phyloP scores from a whole-genome alignment of 768 basidiomycete genomes.

The Rhodotorula paludigena region DNA sequence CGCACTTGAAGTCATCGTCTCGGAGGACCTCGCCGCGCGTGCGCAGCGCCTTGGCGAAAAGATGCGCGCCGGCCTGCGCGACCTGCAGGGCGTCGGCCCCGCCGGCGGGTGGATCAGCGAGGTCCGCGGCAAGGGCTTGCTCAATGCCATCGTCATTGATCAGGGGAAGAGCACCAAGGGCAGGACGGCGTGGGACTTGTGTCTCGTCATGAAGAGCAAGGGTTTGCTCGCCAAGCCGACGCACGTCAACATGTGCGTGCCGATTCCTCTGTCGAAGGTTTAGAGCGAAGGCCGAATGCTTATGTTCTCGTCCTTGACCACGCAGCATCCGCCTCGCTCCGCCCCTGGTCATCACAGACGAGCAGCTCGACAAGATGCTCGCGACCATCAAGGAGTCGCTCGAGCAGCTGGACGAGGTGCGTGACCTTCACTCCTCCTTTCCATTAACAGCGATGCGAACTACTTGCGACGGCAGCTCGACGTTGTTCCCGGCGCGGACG shows the following conservation, averaged over 20 bases:
- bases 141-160: conserved; percentile 92
- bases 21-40: conserved; percentile 77
- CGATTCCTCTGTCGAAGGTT: too few species aligned
- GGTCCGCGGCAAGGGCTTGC: conserved; percentile 78
- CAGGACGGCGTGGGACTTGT: conserved; percentile 91
- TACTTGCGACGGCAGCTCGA: conserved; percentile 9
- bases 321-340: conserved; percentile 90
- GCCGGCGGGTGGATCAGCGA: conserved; percentile 61
- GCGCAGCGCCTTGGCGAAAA: conserved; percentile 71
- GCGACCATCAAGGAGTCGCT: conserved; percentile 70
- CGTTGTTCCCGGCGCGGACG: conserved; percentile 32
- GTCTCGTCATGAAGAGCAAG: conserved; percentile 73
- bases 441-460: not conserved
- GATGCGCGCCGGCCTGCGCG: conserved; percentile 64
- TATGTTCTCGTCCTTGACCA: not conserved
- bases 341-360: conserved; percentile 87
- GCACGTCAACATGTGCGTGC: conserved; percentile 85
- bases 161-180: conserved; percentile 70
- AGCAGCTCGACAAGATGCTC: conserved; percentile 70
- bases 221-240: conserved; percentile 95
- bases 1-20: conserved; percentile 80
- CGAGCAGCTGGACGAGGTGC: conserved; percentile 64
- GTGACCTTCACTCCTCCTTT: conserved; percentile 47
- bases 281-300: too few species aligned
- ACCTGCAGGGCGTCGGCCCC: conserved; percentile 54